Evolutionary conservation across 2,329 filamentous ascomycete genomes (phyloP).

Genomic region (Talaromyces piceae): DNA sequence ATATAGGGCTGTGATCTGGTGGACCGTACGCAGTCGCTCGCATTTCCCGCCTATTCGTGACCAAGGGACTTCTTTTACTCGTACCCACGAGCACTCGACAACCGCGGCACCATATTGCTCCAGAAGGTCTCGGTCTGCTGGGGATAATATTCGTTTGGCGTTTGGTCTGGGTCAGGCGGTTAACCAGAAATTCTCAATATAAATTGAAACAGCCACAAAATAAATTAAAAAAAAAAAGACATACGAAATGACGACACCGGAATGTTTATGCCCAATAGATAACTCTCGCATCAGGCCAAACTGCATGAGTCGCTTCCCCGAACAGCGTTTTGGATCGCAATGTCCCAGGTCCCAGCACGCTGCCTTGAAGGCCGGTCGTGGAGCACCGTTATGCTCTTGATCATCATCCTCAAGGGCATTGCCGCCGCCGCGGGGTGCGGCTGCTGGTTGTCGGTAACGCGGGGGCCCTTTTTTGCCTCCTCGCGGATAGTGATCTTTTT

Average conservation of each 20-base stretch:
- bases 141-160: slow-evolving; percentile 75
- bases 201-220: neutral
- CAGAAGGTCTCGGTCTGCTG: slow-evolving; percentile 72
- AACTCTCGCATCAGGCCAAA: slow-evolving; percentile 90
- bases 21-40: slow-evolving; percentile 58
- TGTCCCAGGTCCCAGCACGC: slow-evolving; percentile 98
- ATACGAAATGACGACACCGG: slow-evolving; percentile 80
- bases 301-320: slow-evolving; percentile 87
- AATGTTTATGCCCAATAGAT: slow-evolving; percentile 82
- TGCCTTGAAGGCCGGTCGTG: slow-evolving; percentile 64
- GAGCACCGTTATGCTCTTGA: slow-evolving; percentile 20
- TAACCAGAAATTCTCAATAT: neutral
- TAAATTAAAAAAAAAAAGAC: slow-evolving; percentile 15
- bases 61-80: slow-evolving; percentile 87
- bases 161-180: slow-evolving; percentile 54
- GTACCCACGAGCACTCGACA: slow-evolving; percentile 94
- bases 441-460: slow-evolving; percentile 49
- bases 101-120: slow-evolving; percentile 89
- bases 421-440: slow-evolving; percentile 36
- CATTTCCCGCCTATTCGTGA: slow-evolving; percentile 86
- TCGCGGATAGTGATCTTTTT: slow-evolving; percentile 72
- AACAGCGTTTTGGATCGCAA: slow-evolving; percentile 94
- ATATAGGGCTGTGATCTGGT: no score
- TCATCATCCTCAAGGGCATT: slow-evolving; percentile 39
- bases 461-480: slow-evolving; percentile 66